Evolutionary conservation across 805 yeast genomes (phyloP), one percentile per base, ranked within the genome.

Genomic region (Candida stauntonica): DNA sequence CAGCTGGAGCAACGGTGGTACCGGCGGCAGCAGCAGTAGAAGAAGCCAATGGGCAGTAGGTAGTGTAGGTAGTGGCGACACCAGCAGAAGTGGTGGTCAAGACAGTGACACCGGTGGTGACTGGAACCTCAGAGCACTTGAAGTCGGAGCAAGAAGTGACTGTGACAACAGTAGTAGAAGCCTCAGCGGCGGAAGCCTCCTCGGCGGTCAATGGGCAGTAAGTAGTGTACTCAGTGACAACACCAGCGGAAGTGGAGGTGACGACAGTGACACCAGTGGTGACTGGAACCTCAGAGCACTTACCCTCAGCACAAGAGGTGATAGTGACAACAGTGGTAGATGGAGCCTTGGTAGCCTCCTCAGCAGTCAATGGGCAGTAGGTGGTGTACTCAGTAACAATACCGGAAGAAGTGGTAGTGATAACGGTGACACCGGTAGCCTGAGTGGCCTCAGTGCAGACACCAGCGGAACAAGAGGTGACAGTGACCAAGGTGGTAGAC

Each of bases 131-230:
- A 21, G 24, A 21, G 24, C 24, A 21, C 11, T 7, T 11, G 24
- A 8, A 8, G 11, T 21, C 11, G 11, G 24, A 21, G 11, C 24
- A 21, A 8, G 24, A 21, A 21, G 24, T 21, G 24, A 21, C n/a
- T n/a, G 24, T 21, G 24, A 21, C 11, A 12, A 21, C 12, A 21
- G 12, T 12, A 21, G 24, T 21, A 8, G 24, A 21, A 21, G 24
- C 24, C 7, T 21, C 24, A 21, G 24, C 24, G 24, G 24, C 24
- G 7, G 24, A 8, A 8, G 24, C 24, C 12, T 8, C 12, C 24
- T 21, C 12, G 26, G 40, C 32, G 9, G 49, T 40, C 17, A 41
- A 38, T 42, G 55, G 43, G 35, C 55, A 50, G 45, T 55, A 40
- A 28, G 50, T 44, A 16, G 51, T 40, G 47, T 44, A 42, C 16